A percentile compares a stretch with the other conserved stretches of the same genome.
Conservation (phyloP, 306 rosid species). For the Castanea sativa region DNA sequence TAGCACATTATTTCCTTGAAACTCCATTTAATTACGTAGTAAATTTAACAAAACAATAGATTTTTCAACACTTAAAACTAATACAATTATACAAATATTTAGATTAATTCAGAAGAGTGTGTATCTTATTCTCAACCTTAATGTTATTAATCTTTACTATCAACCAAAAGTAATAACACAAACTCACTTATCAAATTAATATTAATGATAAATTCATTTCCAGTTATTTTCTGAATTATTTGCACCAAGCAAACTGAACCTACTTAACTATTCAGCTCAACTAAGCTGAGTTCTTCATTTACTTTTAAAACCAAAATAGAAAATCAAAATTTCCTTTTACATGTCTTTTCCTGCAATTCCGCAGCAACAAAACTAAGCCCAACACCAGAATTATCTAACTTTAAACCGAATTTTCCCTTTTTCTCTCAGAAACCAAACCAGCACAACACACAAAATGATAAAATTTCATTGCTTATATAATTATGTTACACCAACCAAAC, state of each 20-base stretch:
- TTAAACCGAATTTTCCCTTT: not conserved
- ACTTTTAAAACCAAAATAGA: not conserved
- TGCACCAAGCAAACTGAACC: not conserved
- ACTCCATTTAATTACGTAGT: not conserved
- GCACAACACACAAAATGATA: not conserved
- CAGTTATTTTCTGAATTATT: too few species aligned
- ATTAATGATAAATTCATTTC: too few species aligned
- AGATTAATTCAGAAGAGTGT: not conserved
- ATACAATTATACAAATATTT: not conserved
- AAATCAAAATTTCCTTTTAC: not conserved
- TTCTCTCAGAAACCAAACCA: not conserved
- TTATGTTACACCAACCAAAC: too few species aligned
- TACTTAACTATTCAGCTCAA: not conserved
- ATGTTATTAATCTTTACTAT: not conserved
- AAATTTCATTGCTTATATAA: too few species aligned
- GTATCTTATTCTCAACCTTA: not conserved
- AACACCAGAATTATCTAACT: not conserved
- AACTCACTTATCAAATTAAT: too few species aligned
- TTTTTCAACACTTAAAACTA: not conserved
- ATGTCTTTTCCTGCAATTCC: not conserved
- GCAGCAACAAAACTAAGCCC: not conserved
- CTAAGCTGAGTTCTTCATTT: not conserved
- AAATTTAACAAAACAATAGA: not conserved
- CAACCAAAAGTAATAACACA: not conserved
- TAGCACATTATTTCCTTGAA: not conserved